Percentiles rank a stretch among this genome's conserved stretches.
phyloP scores from a whole-genome alignment of 495 filamentous ascomycete genomes.

The Penicillium canariense region DNA sequence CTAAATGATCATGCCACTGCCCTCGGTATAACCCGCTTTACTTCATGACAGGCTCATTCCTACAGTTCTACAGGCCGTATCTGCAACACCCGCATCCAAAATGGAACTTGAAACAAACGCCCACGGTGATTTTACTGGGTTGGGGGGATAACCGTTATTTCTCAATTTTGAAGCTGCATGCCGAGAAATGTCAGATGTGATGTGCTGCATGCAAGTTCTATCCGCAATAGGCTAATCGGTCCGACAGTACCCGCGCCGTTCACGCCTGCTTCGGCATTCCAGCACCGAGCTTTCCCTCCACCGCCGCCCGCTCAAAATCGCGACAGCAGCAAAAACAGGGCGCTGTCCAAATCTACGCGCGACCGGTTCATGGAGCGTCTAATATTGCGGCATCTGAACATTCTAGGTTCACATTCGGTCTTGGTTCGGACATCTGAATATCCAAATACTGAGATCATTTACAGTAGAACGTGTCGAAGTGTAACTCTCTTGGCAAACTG shows the following conservation, averaged over 20 bases:
- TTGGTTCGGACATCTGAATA: neutral
- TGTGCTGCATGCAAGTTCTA: conserved; percentile 2
- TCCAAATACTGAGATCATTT: no score
- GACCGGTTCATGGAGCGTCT: neutral
- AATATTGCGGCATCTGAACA: neutral
- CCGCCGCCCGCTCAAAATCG: neutral
- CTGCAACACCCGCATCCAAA: neutral
- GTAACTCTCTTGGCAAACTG: no score
- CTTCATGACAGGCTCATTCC: no score
- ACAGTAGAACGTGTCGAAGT: no score
- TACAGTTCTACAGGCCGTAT: no score
- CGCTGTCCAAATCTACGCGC: neutral
- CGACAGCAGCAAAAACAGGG: neutral
- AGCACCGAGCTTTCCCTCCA: neutral
- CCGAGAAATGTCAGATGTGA: neutral
- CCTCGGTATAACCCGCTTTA: no score
- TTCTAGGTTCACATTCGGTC: neutral
- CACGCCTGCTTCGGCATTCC: neutral
- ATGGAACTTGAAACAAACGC: conserved; percentile 20
- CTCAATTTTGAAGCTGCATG: conserved; percentile 29
- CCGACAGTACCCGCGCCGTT: neutral
- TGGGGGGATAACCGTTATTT: conserved; percentile 23
- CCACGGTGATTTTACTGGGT: conserved; percentile 15
- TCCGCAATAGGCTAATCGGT: neutral
- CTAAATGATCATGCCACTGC: no score